These are phyloP conservation scores for Populus nigra DNA, from an alignment of 345 rosid genomes.

Conservation along the genomic window DNA sequence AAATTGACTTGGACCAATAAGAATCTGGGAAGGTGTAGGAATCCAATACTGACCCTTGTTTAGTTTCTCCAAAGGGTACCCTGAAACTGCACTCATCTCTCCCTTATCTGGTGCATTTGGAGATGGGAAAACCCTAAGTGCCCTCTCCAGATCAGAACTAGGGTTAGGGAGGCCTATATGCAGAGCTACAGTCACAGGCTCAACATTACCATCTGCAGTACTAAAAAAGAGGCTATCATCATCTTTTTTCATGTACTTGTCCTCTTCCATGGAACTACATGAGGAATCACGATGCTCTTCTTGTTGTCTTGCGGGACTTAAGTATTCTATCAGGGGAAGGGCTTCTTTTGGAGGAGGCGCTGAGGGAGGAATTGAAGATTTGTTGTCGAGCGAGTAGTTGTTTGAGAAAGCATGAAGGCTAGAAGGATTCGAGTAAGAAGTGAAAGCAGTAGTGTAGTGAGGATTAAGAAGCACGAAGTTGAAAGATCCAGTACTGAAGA, in stretches of 20 bases:
- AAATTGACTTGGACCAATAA: slow-evolving; percentile 58
- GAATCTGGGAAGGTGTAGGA: slow-evolving; percentile 62
- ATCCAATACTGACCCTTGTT: slow-evolving; percentile 55
- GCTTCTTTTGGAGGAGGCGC: slow-evolving; percentile 26
- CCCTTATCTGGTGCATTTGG: slow-evolving; percentile 12
- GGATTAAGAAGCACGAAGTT: slow-evolving; percentile 35
- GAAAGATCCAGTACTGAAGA: slow-evolving; percentile 32
- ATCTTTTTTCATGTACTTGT: slow-evolving; percentile 7
- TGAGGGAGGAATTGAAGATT: slow-evolving; percentile 3
- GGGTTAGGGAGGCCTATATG: slow-evolving; percentile 47
- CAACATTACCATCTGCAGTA: slow-evolving; percentile 1
- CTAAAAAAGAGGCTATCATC: neutral
- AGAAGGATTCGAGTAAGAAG: neutral
- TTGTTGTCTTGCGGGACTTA: slow-evolving; percentile 29
- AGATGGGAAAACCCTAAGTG: slow-evolving; percentile 17
- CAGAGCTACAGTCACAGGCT: slow-evolving; percentile 29
- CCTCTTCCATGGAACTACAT: slow-evolving; percentile 25
- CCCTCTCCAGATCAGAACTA: slow-evolving; percentile 18
- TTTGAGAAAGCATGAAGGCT: neutral
- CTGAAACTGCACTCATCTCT: slow-evolving; percentile 19
- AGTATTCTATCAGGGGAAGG: slow-evolving; percentile 42
- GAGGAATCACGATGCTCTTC: slow-evolving; percentile 25
- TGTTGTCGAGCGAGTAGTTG: neutral
- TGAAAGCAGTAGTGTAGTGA: slow-evolving; percentile 12
- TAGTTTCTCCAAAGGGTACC: slow-evolving; percentile 17